phyloP scores from a whole-genome alignment of 192 early-diverging fungal genomes.

The Podila epigama region DNA sequence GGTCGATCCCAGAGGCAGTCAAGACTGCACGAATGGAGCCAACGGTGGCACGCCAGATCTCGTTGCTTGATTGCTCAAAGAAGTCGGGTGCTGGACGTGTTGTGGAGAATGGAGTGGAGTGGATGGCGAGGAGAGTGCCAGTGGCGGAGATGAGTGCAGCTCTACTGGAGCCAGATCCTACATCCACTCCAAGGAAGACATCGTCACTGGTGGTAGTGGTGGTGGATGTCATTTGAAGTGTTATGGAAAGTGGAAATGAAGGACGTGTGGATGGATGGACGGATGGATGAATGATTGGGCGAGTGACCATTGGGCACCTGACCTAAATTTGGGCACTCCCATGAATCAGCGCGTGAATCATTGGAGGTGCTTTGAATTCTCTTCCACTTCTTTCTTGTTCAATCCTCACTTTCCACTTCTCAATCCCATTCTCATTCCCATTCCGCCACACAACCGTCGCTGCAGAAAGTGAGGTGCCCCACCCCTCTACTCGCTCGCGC shows the following conservation, averaged over 20 bases:
- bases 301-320: neutral
- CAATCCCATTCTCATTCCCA: neutral
- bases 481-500: neutral
- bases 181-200: constrained; percentile 48
- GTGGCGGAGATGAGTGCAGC: constrained; percentile 59
- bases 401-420: neutral
- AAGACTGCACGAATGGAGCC: constrained; percentile 53
- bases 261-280: neutral
- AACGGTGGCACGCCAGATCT: constrained; percentile 72
- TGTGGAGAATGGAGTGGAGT: constrained; percentile 54
- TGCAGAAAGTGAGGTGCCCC: too few species aligned
- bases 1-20: constrained; percentile 22
- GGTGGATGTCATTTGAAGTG: constrained; percentile 8
- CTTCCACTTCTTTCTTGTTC: neutral
- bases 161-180: constrained; percentile 55
- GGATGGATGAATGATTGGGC: neutral
- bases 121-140: constrained; percentile 58
- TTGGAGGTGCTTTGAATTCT: neutral
- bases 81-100: constrained; percentile 56
- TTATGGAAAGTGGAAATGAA: neutral
- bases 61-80: constrained; percentile 71
- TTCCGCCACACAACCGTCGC: neutral
- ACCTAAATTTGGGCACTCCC: too few species aligned
- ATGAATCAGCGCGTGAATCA: neutral
- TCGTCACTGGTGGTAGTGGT: constrained; percentile 1